These are phyloP conservation scores for Acanthamoeba sp. DNA, from an alignment of 208 protist genomes.

Conservation along the genomic window DNA sequence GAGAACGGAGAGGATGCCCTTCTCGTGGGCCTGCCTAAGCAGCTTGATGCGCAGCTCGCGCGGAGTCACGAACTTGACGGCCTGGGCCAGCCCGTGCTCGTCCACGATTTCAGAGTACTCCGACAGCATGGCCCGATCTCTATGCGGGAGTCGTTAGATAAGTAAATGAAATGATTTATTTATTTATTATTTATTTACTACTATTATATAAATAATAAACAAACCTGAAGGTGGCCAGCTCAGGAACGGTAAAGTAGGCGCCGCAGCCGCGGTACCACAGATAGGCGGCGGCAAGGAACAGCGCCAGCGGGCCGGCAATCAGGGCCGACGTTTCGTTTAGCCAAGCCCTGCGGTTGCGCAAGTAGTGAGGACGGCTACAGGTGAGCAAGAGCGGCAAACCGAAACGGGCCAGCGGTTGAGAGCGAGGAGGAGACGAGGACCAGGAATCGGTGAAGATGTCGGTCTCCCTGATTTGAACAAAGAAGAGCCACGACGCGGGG, in stretches of 20 bases:
- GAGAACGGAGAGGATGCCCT: not conserved
- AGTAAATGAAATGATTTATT: too few species aligned
- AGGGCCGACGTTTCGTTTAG: not conserved
- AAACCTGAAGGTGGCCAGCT: not conserved
- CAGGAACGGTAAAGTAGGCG: not conserved
- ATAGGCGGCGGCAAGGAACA: not conserved
- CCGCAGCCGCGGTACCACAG: not conserved
- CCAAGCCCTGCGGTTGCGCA: not conserved
- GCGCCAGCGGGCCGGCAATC: not conserved
- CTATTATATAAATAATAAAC: too few species aligned
- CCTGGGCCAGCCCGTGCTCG: not conserved
- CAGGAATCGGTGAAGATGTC: not conserved
- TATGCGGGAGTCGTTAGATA: too few species aligned
- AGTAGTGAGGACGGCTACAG: too few species aligned
- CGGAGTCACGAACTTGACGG: not conserved
- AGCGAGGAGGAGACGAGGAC: not conserved
- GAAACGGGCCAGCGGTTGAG: too few species aligned
- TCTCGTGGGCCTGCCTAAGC: constrained; percentile 2
- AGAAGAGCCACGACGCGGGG: constrained; percentile 28
- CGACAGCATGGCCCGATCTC: not conserved
- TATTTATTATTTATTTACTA: too few species aligned
- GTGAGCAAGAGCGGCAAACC: too few species aligned
- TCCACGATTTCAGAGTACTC: constrained; percentile 23
- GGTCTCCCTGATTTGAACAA: not conserved
- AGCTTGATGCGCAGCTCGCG: constrained; percentile 10